Conservation (phyloP, 2,329 filamentous ascomycete species). For the Trichoderma hamatum region DNA sequence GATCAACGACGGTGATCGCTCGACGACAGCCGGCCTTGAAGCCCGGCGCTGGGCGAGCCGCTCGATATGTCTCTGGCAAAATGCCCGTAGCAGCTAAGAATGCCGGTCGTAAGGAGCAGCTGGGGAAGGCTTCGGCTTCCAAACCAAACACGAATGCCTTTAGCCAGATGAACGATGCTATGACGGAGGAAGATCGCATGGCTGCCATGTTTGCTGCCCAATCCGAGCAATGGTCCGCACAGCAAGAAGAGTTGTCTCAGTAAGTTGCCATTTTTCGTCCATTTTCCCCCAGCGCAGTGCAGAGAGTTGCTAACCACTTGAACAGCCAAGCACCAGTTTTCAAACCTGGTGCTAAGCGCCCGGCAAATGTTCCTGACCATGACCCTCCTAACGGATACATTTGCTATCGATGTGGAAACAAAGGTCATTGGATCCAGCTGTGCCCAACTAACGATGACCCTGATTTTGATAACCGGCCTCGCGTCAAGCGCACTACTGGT, state of each 20-base stretch:
- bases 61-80: conserved; percentile 93
- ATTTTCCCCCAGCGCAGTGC: not conserved
- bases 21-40: conserved; percentile 81
- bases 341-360: conserved; percentile 65
- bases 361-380: conserved; percentile 82
- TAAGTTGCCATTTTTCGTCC: conserved; percentile 43
- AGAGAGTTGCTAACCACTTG: conserved; percentile 38
- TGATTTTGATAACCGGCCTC: conserved; percentile 88
- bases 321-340: conserved; percentile 63
- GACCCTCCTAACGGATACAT: conserved; percentile 92
- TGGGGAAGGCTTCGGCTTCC: conserved; percentile 58
- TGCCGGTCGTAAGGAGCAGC: conserved; percentile 66
- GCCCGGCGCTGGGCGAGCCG: conserved; percentile 84
- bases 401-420: conserved; percentile 94
- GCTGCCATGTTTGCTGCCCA: conserved; percentile 89
- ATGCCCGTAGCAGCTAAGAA: conserved; percentile 90
- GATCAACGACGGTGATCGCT: conserved; percentile 91
- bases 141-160: conserved; percentile 63
- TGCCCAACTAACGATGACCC: conserved; percentile 99
- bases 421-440: conserved; percentile 98
- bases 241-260: conserved; percentile 92
- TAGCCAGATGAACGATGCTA: conserved; percentile 71
- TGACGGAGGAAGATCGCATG: conserved; percentile 93
- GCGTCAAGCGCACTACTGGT: conserved; percentile 94
- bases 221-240: conserved; percentile 87